Conservation (phyloP, 2,329 filamentous ascomycete genomes). For the Zarea fungicola region DNA sequence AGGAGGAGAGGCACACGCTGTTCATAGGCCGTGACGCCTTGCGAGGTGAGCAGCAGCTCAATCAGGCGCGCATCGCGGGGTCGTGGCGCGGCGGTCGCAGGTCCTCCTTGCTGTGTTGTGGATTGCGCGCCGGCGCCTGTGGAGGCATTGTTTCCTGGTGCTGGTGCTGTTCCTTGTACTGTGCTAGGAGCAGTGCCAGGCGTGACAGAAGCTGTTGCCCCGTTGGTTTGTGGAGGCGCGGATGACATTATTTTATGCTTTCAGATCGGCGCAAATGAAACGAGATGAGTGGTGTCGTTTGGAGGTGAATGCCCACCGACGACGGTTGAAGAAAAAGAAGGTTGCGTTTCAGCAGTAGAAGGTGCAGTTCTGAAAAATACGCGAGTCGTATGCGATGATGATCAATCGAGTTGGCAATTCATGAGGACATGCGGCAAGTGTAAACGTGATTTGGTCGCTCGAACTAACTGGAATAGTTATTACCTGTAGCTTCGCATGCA, state of each 20-base stretch:
- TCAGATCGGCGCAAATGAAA: background rate
- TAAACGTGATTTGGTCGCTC: background rate
- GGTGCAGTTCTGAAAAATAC: too few relatives aligned
- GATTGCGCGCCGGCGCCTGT: conserved; percentile 20
- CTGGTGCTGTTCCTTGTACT: background rate
- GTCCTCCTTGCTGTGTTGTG: conserved; percentile 21
- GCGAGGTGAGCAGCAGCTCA: conserved; percentile 72
- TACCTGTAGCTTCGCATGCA: too few relatives aligned
- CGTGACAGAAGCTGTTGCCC: conserved; percentile 10
- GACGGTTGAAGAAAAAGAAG: too few relatives aligned
- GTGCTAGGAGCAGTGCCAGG: conserved; percentile 1
- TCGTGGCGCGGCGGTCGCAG: conserved; percentile 44
- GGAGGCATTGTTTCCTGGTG: conserved; percentile 13
- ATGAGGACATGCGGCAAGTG: too few relatives aligned
- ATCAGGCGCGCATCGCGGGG: conserved; percentile 76
- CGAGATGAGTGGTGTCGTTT: background rate
- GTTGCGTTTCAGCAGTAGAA: too few relatives aligned
- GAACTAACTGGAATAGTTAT: too few relatives aligned
- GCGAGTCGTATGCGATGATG: too few relatives aligned
- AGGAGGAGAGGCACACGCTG: conserved; percentile 76
- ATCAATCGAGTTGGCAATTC: too few relatives aligned
- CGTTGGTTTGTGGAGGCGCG: conserved; percentile 7
- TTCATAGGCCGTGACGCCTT: conserved; percentile 75
- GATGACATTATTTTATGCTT: background rate
- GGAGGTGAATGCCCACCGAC: background rate